Percentiles rank a stretch among this genome's conserved stretches.
phyloP scores from a whole-genome alignment of 2,329 filamentous ascomycete genomes.

The Pseudovirgaria hyperparasitica region DNA sequence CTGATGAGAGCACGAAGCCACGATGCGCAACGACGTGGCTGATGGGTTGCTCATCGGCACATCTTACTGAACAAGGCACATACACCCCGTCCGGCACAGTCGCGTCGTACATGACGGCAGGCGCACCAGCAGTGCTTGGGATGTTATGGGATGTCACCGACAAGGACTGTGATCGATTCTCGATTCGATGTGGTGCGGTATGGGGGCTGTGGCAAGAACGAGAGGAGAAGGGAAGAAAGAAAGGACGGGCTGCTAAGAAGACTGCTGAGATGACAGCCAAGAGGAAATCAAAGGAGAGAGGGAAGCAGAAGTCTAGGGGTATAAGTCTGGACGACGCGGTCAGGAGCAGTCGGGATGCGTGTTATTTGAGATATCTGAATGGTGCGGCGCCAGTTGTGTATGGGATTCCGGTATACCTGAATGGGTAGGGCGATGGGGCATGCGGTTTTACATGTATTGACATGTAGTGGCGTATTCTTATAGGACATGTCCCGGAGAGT shows the following conservation, averaged over 20 bases:
- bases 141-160: constrained; percentile 98
- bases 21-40: constrained; percentile 69
- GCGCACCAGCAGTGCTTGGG: constrained; percentile 66
- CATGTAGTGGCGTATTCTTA: no score
- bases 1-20: constrained; percentile 7
- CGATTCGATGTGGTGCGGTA: constrained; percentile 62
- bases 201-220: constrained; percentile 62
- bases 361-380: constrained; percentile 81
- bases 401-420: constrained; percentile 80
- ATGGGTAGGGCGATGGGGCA: constrained; percentile 8
- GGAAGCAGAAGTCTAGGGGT: constrained; percentile 14
- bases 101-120: constrained; percentile 83
- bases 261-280: constrained; percentile 7
- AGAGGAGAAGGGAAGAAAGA: constrained; percentile 13
- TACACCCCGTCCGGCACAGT: constrained; percentile 88
- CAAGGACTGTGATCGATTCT: constrained; percentile 90
- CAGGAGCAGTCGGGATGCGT: constrained; percentile 59
- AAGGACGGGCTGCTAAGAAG: constrained; percentile 16
- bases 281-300: constrained; percentile 17
- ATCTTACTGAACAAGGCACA: constrained; percentile 59
- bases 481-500: no score
- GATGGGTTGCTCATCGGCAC: constrained; percentile 87
- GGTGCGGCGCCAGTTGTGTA: constrained; percentile 90
- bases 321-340: constrained; percentile 66
- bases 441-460: no score